Base-by-base conservation (phyloP, 805 yeast species). In the Pichia manshurica region DNA sequence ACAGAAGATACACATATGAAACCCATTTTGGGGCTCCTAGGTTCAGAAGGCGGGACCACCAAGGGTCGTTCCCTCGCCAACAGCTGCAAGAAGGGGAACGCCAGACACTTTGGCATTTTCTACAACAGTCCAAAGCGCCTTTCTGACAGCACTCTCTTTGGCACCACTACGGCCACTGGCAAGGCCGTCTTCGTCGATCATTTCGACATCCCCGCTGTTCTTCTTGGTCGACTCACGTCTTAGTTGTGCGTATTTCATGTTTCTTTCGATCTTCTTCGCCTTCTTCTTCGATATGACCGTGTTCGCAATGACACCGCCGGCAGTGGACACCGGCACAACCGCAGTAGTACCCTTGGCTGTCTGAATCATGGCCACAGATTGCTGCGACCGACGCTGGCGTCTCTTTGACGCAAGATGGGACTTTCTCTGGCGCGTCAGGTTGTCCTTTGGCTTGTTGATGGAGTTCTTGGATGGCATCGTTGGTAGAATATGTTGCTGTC, bases 391-490 rank as follows among this genome's bases (percentile, higher is more conserved):
- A 71, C 65, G 87, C 73, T 61, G 75, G 81, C 57, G 70, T 73
- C 21, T 79, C 76, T 28, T 80, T 64, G 36, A 74, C 60, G 31
- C 71, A 5, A 39, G 7, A 28, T 33, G 39, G 64, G 39, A 76
- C 72, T 63, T 77, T 82, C 44, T 72, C 71, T 50, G 73, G 72
- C 79, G 69, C 53, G 66, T 69, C 34, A 78, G 65, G 52, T 76
- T 74, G 56, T 75, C 77, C 63, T 82, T 83, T 42, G 93, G 95
- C 66, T 82, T 86, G 66, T 88, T 89, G 55, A 87, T 73, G 39
- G 88, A 78, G 72, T 86, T 87, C 67, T 77, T 84, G 16, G 89
- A 82, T 31, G 95, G 93, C 95, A 87, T 87, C 5, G 22, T 32
- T 17, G 3, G 42, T 42, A n/a, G 22, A 10, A 23, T 36, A 16